These are phyloP conservation scores for Hypoxylon sp. DNA, from an alignment of 2,329 filamentous ascomycete species.

Conservation along the genomic window DNA sequence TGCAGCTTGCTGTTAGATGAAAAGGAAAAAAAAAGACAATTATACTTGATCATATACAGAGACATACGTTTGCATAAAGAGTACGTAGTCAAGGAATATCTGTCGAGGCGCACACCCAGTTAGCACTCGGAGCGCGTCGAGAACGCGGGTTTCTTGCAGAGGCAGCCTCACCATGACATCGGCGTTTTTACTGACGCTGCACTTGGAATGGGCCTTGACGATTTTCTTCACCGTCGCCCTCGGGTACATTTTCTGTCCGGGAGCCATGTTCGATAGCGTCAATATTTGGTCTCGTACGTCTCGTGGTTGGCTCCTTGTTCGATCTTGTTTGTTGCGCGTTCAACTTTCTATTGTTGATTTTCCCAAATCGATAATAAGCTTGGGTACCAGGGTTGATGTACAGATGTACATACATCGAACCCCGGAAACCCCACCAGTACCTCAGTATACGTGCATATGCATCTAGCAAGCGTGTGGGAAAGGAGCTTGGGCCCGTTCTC, in stretches of 20 bases:
- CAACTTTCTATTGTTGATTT: not conserved
- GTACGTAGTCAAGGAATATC: slow-evolving; percentile 85
- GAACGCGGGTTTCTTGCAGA: slow-evolving; percentile 37
- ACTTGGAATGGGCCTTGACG: slow-evolving; percentile 85
- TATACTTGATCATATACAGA: not conserved
- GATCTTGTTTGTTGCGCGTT: not conserved
- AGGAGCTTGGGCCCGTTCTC: not conserved
- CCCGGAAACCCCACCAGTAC: not conserved
- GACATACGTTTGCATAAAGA: slow-evolving; percentile 75
- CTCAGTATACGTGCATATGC: not conserved
- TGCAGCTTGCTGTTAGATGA: slow-evolving; percentile 46
- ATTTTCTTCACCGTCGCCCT: slow-evolving; percentile 87
- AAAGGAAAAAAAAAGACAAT: not conserved
- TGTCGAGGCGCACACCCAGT: slow-evolving; percentile 46
- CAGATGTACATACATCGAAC: no score
- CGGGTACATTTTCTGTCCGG: slow-evolving; percentile 79
- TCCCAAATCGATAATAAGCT: not conserved
- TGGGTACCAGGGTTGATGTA: no score
- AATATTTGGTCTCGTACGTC: slow-evolving; percentile 42
- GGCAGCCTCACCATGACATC: slow-evolving; percentile 75
- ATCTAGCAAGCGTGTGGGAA: not conserved
- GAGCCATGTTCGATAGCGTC: slow-evolving; percentile 52
- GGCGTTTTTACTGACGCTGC: slow-evolving; percentile 81
- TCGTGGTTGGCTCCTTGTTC: slow-evolving; percentile 1
- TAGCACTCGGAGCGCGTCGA: slow-evolving; percentile 40